These are phyloP conservation scores for Calendula officinalis DNA, from an alignment of 129 eudicot species.

Conservation along the genomic window DNA sequence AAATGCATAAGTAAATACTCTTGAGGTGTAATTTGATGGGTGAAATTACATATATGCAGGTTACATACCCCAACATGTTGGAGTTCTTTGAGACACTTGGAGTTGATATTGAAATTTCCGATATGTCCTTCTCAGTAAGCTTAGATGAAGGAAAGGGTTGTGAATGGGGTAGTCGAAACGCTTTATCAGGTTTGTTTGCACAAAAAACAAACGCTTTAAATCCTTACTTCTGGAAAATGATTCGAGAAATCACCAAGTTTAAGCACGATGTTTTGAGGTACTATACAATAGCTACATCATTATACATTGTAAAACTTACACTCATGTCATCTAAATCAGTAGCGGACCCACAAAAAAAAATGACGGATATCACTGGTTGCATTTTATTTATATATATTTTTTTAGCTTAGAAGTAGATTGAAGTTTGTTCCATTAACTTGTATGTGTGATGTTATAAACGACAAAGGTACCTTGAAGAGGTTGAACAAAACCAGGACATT, in stretches of 20 bases:
- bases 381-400: too few species aligned
- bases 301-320: not conserved
- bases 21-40: not conserved
- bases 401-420: not conserved
- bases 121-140: constrained; percentile 96
- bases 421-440: not conserved
- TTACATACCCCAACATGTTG: constrained; percentile 94
- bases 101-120: constrained; percentile 89
- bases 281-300: not conserved
- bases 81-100: constrained; percentile 88
- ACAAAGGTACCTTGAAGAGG: constrained; percentile 81
- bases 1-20: not conserved
- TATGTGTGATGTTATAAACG: not conserved
- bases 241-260: constrained; percentile 74
- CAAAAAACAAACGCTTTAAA: constrained; percentile 70
- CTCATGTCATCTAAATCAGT: too few species aligned
- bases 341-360: too few species aligned
- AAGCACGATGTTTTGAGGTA: constrained; percentile 76
- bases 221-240: constrained; percentile 90
- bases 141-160: constrained; percentile 72
- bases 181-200: constrained; percentile 69
- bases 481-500: constrained; percentile 68
- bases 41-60: constrained; percentile 37
- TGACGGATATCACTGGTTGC: too few species aligned
- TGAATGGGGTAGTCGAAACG: constrained; percentile 96